Evolutionary conservation across 148 eudicot genomes (phyloP), one percentile per base, ranked within the genome.

Genomic region (Hydrangea macrophylla): DNA sequence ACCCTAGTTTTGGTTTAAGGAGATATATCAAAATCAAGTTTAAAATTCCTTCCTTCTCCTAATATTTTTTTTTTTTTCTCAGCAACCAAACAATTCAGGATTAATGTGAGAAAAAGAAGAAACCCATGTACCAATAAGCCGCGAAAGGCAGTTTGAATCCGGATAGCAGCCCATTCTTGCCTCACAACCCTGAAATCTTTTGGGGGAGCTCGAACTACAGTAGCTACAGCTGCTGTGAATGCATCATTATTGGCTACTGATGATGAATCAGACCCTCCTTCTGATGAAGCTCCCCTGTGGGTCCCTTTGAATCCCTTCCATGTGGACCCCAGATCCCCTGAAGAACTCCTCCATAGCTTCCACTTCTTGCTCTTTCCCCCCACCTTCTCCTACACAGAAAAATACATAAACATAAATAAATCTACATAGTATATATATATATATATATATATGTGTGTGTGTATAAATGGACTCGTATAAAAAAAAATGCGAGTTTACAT

Each of bases 91-190:
- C 36, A 61, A 27, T n/a, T 15, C 1, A 45, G 57, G 4, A 20
- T n/a, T n/a, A n/a, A 58, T 39, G 10, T 3, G 54, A 69, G 39
- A 32, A 10, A 17, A 54, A 68, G 4, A 24, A 28, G 48, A 60
- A 33, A 48, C 63, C 50, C 55, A 62, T 24, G 45, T 79, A 91
- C 99, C 97, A 95, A 76, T 64, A 94, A 87, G 13, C 88, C 97
- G 13, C 97, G 90, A 70, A 89, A 91, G 1, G 97, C 82, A 22
- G 99, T 95, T 80, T 95, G 97, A 72, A 95, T 87, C 31, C 99
- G 88, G 66, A 91, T 85, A 27, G 97, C 93, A 68, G 97, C 99
- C 96, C 99, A 87, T 81, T 95, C 96, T 74, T 85, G 76, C 77
- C 90, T 79, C 25, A 95, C 90, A 76, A 67, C 90, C 60, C 62